A percentile compares a stretch with the other conserved stretches of the same genome.
phyloP scores from a whole-genome alignment of 1,284 basidiomycete genomes.

The Tranzscheliella williamsii region DNA sequence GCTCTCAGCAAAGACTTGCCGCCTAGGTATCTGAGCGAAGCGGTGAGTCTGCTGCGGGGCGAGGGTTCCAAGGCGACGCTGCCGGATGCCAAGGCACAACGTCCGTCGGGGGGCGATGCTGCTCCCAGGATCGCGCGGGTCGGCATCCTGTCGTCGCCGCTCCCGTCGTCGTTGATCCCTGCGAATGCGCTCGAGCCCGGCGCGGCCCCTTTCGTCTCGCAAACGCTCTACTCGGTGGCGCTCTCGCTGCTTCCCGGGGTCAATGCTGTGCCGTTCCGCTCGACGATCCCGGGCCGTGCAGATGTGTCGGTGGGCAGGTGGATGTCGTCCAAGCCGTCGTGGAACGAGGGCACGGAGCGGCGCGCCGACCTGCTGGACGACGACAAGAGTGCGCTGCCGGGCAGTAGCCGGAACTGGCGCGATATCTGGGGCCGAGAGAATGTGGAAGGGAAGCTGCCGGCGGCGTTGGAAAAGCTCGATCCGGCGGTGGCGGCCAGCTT shows the following conservation, averaged over 20 bases:
- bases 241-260: conserved; percentile 37
- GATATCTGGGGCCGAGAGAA: conserved; percentile 54
- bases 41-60: conserved; percentile 36
- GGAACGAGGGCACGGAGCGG: conserved; percentile 35
- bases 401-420: conserved; percentile 36
- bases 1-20: conserved; percentile 48
- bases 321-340: conserved; percentile 42
- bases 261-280: conserved; percentile 43
- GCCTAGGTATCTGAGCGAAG: conserved; percentile 24
- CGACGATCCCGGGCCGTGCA: conserved; percentile 39
- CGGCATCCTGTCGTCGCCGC: conserved; percentile 35
- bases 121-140: conserved; percentile 20
- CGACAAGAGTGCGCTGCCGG: conserved; percentile 16
- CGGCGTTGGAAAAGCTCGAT: conserved; percentile 13
- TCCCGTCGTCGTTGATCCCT: conserved; percentile 40
- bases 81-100: conserved; percentile 5
- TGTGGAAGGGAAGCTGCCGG: conserved; percentile 36
- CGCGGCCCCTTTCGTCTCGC: conserved; percentile 18
- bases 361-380: conserved; percentile 38
- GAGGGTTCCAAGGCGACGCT: conserved; percentile 10
- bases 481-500: conserved; percentile 64
- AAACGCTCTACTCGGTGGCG: conserved; percentile 35
- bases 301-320: conserved; percentile 48
- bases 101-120: conserved; percentile 1
- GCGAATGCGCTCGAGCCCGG: conserved; percentile 20